These are phyloP conservation scores for Polytrichum commune DNA, from an alignment of 225 moss, liverwort and hornwort genomes.

Conservation along the genomic window DNA sequence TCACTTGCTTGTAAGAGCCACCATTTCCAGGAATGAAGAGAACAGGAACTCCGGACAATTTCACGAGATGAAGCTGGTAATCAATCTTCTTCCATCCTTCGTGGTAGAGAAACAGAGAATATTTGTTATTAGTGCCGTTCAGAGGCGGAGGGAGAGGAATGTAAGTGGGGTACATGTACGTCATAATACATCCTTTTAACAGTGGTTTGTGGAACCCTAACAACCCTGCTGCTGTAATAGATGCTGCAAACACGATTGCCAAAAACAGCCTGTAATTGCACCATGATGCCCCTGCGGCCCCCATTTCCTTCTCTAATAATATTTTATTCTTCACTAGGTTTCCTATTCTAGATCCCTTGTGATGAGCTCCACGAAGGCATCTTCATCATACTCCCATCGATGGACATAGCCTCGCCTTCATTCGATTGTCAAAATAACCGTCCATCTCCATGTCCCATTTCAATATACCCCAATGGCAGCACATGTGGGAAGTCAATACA, in stretches of 20 bases:
- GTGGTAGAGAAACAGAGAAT: constrained; percentile 81
- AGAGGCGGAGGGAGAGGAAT: constrained; percentile 73
- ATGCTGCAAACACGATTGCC: constrained; percentile 37
- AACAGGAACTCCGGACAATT: constrained; percentile 95
- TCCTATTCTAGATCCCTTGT: neutral
- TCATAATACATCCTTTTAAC: constrained; percentile 83
- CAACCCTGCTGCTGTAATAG: constrained; percentile 58
- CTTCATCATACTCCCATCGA: neutral
- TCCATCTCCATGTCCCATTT: too few relatives aligned
- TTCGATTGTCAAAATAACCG: neutral
- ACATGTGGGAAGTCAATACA: too few relatives aligned
- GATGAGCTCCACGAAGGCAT: neutral
- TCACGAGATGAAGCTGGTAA: constrained; percentile 83
- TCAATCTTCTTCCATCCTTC: constrained; percentile 99
- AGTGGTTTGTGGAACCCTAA: constrained; percentile 71
- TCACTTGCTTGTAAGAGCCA: constrained; percentile 95
- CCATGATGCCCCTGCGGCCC: constrained; percentile 29
- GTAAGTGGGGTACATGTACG: constrained; percentile 97
- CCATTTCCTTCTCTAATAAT: constrained; percentile 29
- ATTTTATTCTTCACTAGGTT: neutral
- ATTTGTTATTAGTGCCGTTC: constrained; percentile 60
- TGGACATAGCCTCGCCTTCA: neutral
- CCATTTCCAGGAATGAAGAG: constrained; percentile 99
- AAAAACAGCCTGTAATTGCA: constrained; percentile 47
- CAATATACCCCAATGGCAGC: too few relatives aligned